Evolutionary conservation across 768 basidiomycete species (phyloP).

Genomic region (Amylocystis lapponica): DNA sequence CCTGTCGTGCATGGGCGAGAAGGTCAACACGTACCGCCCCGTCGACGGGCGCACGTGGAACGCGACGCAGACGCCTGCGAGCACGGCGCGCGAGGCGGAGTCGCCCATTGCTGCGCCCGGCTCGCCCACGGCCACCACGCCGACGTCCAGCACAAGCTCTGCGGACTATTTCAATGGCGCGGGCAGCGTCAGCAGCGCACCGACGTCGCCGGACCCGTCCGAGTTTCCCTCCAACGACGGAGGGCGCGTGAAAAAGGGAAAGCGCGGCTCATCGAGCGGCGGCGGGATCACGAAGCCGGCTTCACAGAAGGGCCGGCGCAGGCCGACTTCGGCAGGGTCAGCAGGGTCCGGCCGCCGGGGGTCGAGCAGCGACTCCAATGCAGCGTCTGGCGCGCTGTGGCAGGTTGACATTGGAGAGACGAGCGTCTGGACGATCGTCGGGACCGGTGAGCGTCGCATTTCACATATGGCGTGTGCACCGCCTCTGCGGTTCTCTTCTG

Average conservation of each 20-base stretch:
- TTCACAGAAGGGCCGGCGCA: slow-evolving; percentile 55
- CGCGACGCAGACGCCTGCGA: slow-evolving; percentile 32
- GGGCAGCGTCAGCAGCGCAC: slow-evolving; percentile 53
- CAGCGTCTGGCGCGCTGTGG: slow-evolving; percentile 78
- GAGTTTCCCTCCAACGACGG: slow-evolving; percentile 80
- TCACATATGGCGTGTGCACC: slow-evolving; percentile 3
- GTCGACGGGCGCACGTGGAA: slow-evolving; percentile 77
- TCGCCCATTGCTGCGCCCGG: slow-evolving; percentile 48
- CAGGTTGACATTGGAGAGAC: slow-evolving; percentile 91
- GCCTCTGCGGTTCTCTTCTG: slow-evolving; percentile 5
- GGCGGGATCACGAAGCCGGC: slow-evolving; percentile 48
- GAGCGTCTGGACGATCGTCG: slow-evolving; percentile 92
- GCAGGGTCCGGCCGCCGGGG: slow-evolving; percentile 55
- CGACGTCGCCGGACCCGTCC: slow-evolving; percentile 58
- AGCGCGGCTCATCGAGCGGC: slow-evolving; percentile 72
- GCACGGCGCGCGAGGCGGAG: slow-evolving; percentile 20
- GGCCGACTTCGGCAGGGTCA: slow-evolving; percentile 65
- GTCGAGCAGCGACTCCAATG: slow-evolving; percentile 58
- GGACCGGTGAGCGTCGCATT: slow-evolving; percentile 56
- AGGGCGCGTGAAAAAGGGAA: slow-evolving; percentile 74
- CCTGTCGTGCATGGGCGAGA: slow-evolving; percentile 89
- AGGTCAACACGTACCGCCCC: slow-evolving; percentile 86
- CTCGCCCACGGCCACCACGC: slow-evolving; percentile 63
- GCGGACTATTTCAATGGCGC: slow-evolving; percentile 64
- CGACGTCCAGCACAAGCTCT: slow-evolving; percentile 34